A percentile compares a stretch with the other conserved stretches of the same genome.
phyloP scores from a whole-genome alignment of 257 asterid species.

The Capsicum pubescens region DNA sequence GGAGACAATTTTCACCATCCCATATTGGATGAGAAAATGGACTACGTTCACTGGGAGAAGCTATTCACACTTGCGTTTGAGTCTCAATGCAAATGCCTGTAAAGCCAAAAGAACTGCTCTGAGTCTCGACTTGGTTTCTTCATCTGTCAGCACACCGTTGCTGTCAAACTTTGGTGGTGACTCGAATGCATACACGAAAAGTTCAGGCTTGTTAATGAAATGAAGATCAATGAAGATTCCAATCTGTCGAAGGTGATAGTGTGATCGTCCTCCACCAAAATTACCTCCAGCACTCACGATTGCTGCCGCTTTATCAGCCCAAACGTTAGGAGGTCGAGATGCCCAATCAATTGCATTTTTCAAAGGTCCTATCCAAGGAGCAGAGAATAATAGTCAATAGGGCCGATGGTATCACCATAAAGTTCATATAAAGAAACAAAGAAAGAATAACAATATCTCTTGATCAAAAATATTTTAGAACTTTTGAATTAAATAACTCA shows the following conservation, averaged over 20 bases:
- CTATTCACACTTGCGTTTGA: neutral
- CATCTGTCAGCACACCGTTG: constrained; percentile 71
- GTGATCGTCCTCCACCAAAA: constrained; percentile 81
- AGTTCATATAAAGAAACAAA: no score
- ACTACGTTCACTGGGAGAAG: neutral
- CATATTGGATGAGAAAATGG: constrained; percentile 16
- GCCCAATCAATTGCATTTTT: constrained; percentile 97
- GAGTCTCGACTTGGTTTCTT: constrained; percentile 31
- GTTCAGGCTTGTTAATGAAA: constrained; percentile 89
- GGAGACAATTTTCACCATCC: neutral
- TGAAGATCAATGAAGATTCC: constrained; percentile 84
- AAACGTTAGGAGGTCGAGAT: constrained; percentile 82
- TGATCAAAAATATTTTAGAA: no score
- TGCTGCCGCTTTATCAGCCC: constrained; percentile 84
- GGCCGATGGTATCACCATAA: neutral
- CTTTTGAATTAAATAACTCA: no score
- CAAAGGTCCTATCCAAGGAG: constrained; percentile 56
- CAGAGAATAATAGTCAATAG: neutral
- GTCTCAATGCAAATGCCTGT: constrained; percentile 26
- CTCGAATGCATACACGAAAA: constrained; percentile 60
- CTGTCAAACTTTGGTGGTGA: constrained; percentile 70
- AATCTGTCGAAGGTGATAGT: constrained; percentile 80
- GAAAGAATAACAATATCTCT: no score
- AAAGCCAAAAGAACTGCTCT: constrained; percentile 15
- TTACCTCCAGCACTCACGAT: constrained; percentile 75